Evolutionary conservation across 2,329 filamentous ascomycete genomes (phyloP), one percentile per base, ranked within the genome.

Genomic region (Aspergillus pseudoterreus): DNA sequence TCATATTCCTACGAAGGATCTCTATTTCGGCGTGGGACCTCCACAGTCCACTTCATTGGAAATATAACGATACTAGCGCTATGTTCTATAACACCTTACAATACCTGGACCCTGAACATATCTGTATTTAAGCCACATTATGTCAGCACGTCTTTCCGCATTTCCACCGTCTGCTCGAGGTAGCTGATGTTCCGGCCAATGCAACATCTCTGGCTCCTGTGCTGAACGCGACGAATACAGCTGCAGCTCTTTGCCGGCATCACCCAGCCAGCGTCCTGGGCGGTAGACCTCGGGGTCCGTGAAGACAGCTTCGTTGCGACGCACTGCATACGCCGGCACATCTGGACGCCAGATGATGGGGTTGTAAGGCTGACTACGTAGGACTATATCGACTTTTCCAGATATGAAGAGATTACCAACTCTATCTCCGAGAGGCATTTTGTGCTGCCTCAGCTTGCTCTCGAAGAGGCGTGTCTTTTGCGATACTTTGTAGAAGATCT

Each of bases 181-280:
- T 76, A 71, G 11, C 57, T 63, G 24, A 74, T 69, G 49, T 73
- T 71, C n/a, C 68, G 56, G 1, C 69, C 71, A 51, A 72, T 72
- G 33, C 68, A 72, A 0, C 63, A n/a, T n/a, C 67, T 30, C 69
- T 43, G 1, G 69, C 62, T 2, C 71, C 70, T 5, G 66, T 58
- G 21, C 58, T 65, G 50, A 77, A 77, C 0, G 71, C 57, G 12
- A 73, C 57, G 45, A 75, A 75, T 61, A 66, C 2, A 63, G 58
- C 55, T 71, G 67, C 45, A 71, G 51, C 6, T 63, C 60, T 51
- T 68, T 71, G 1, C 63, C 68, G 19, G 67, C 56, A 2, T 71
- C 68, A 0, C 63, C 67, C 2, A 76, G 59, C 71, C 71, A 76
- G 6, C 71, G 61, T 49, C 74, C 71, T 0, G 73, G 73, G 4